A percentile compares a stretch with the other conserved stretches of the same genome.
These are phyloP conservation scores for Dendryphion nanum DNA, from an alignment of 2,329 filamentous ascomycete genomes.

Conservation along the genomic window DNA sequence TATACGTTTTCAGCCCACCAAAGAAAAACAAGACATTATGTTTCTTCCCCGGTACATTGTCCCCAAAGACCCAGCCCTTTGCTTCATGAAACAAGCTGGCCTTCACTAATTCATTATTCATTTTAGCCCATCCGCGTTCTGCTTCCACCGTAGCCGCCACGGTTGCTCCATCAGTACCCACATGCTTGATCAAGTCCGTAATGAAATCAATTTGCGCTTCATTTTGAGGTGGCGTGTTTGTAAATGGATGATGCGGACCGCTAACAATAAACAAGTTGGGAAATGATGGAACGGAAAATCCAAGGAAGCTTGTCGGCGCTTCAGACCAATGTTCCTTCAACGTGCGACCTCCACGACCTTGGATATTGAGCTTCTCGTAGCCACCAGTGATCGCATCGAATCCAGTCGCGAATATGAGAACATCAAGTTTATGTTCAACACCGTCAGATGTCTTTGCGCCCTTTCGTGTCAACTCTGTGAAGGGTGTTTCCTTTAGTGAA, in stretches of 20 bases:
- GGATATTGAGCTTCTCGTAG: constrained; percentile 31
- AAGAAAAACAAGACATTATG: constrained; percentile 36
- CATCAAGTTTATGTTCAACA: constrained; percentile 51
- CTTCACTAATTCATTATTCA: constrained; percentile 30
- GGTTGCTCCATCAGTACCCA: not conserved
- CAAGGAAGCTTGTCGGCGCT: constrained; percentile 40
- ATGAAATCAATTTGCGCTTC: constrained; percentile 42
- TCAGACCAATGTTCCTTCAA: constrained; percentile 39
- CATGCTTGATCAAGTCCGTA: constrained; percentile 26
- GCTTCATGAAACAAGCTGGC: constrained; percentile 32
- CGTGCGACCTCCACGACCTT: constrained; percentile 27
- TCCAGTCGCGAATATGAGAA: constrained; percentile 49
- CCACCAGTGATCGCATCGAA: constrained; percentile 43
- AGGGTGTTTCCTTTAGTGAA: constrained; percentile 37
- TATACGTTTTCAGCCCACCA: constrained; percentile 20
- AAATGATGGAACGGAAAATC: constrained; percentile 33
- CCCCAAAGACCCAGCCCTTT: constrained; percentile 39
- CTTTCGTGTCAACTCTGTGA: constrained; percentile 48
- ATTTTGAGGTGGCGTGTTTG: constrained; percentile 38
- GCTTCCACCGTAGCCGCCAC: constrained; percentile 23
- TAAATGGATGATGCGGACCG: constrained; percentile 39
- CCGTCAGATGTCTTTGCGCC: constrained; percentile 50
- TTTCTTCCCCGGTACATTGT: constrained; percentile 41
- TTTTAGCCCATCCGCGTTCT: constrained; percentile 35
- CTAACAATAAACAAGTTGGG: constrained; percentile 40